Percentiles rank a stretch among this genome's conserved stretches.
Conservation (phyloP, 805 yeast genomes). For the Yarrowia porcina region DNA sequence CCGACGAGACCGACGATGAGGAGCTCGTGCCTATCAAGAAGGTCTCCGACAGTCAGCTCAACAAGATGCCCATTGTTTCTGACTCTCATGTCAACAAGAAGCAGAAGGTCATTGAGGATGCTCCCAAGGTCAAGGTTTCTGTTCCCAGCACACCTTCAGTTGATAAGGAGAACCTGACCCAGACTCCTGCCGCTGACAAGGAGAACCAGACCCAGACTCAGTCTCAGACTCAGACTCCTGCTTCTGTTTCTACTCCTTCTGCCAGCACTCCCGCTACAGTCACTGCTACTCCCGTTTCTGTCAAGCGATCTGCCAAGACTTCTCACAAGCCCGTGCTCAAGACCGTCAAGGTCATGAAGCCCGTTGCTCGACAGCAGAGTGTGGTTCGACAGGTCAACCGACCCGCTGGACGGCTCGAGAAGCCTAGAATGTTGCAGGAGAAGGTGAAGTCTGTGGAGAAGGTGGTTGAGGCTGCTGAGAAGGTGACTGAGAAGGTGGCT, state of each 20-base stretch:
- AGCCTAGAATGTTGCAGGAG: neutral
- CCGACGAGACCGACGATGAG: slow-evolving; percentile 45
- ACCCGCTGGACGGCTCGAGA: slow-evolving; percentile 5
- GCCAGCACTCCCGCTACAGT: neutral
- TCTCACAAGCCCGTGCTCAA: slow-evolving; percentile 6
- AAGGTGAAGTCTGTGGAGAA: too few relatives aligned
- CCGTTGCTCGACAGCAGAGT: neutral
- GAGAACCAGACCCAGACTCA: neutral
- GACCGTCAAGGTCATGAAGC: slow-evolving; percentile 23
- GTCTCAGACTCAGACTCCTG: too few relatives aligned
- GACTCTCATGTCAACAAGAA: neutral
- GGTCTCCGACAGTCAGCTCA: neutral
- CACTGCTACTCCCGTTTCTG: neutral
- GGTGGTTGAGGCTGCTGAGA: too few relatives aligned
- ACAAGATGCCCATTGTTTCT: neutral
- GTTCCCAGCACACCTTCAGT: neutral
- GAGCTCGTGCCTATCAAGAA: neutral
- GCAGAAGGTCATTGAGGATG: neutral
- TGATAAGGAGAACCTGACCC: neutral
- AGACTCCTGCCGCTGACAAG: neutral
- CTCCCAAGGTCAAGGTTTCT: neutral
- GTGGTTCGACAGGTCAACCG: neutral
- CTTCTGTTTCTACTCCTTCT: neutral
- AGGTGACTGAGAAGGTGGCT: too few relatives aligned
- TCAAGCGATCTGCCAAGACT: neutral